Conservation (phyloP, 371 early-diverging fungal genomes). For the Neoconidiobolus thromboides region DNA sequence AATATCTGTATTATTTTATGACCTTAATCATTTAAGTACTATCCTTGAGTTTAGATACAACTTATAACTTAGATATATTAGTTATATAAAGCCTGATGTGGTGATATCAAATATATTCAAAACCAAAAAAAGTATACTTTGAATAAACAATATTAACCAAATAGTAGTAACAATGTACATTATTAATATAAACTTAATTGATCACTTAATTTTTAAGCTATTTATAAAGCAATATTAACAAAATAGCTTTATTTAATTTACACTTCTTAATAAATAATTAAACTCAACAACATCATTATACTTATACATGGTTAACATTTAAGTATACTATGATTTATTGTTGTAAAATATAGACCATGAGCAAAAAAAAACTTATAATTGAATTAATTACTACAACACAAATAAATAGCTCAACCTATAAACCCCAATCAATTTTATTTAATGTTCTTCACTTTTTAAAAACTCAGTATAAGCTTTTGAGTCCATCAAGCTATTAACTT, state of each 20-base stretch:
- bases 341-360: background rate
- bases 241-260: background rate
- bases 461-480: slow-evolving; percentile 38
- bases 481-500: slow-evolving; percentile 54
- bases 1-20: too few species aligned
- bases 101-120: too few species aligned
- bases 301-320: background rate
- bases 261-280: background rate
- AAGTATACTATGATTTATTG: background rate
- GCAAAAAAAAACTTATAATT: background rate
- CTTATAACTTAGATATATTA: too few species aligned
- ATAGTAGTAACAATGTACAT: background rate
- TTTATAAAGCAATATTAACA: background rate
- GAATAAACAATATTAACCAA: too few species aligned
- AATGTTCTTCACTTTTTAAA: background rate
- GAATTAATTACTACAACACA: background rate
- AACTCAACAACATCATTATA: background rate
- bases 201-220: background rate
- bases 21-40: too few species aligned
- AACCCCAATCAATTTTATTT: background rate
- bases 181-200: background rate
- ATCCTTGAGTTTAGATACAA: too few species aligned
- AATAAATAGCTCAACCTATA: background rate
- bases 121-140: too few species aligned
- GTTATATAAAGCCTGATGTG: too few species aligned